Evolutionary conservation across 2,329 filamentous ascomycete species (phyloP).

Genomic region (Penicillium sp.): DNA sequence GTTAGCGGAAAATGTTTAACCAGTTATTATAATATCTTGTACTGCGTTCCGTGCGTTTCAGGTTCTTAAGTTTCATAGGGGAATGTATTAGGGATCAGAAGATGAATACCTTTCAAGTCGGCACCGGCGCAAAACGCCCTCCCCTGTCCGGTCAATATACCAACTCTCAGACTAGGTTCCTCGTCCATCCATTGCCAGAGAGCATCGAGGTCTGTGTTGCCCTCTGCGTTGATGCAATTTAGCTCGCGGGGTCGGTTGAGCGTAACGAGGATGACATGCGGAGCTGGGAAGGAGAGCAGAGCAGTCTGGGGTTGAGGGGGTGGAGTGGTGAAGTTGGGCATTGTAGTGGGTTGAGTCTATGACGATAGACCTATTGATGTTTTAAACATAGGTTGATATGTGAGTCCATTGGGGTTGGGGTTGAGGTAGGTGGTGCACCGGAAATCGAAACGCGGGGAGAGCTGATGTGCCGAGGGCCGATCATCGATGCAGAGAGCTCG

Average conservation of each 20-base stretch:
- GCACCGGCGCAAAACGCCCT: slow-evolving; percentile 45
- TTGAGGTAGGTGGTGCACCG: neutral
- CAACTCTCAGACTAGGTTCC: slow-evolving; percentile 40
- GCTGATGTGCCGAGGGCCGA: slow-evolving; percentile 23
- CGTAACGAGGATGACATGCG: slow-evolving; percentile 47
- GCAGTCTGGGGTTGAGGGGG: slow-evolving; percentile 32
- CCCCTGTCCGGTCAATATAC: slow-evolving; percentile 41
- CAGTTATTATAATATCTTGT: neutral
- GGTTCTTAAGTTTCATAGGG: no score
- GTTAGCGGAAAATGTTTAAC: neutral
- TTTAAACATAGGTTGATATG: neutral
- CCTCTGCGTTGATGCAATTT: slow-evolving; percentile 44
- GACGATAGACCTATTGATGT: neutral
- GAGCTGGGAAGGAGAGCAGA: slow-evolving; percentile 41
- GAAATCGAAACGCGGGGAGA: slow-evolving; percentile 15
- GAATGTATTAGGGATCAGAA: no score
- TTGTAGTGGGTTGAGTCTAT: slow-evolving; percentile 4
- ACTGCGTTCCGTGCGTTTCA: no score
- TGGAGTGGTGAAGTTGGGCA: slow-evolving; percentile 27
- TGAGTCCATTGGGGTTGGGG: neutral
- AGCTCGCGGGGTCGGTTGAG: slow-evolving; percentile 42
- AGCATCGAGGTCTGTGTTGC: slow-evolving; percentile 41
- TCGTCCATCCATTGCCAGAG: slow-evolving; percentile 46
- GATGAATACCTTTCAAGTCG: slow-evolving; percentile 39
- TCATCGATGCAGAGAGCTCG: slow-evolving; percentile 5